A percentile compares a stretch with the other conserved stretches of the same genome.
Evolutionary conservation across 2,329 filamentous ascomycete species (phyloP).

Genomic region (Hymenotorrendiella dingleyae): DNA sequence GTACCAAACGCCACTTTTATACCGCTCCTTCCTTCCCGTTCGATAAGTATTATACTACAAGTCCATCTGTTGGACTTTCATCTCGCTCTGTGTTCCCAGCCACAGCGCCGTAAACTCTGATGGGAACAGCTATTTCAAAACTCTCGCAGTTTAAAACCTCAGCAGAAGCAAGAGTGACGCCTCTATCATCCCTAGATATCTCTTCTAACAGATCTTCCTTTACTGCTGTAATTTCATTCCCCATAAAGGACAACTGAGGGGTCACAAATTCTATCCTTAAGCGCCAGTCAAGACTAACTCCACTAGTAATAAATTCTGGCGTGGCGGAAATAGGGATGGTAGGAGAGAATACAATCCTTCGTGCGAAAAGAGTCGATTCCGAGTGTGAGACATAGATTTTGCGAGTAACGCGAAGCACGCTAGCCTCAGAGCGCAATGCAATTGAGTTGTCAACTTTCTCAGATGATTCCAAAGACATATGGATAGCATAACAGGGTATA

Average conservation of each 20-base stretch:
- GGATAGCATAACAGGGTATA: conserved; percentile 79
- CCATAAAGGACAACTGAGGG: conserved; percentile 43
- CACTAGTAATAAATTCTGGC: conserved; percentile 87
- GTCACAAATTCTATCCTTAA: conserved; percentile 90
- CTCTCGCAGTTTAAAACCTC: conserved; percentile 79
- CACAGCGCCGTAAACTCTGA: conserved; percentile 67
- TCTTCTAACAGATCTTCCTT: conserved; percentile 62
- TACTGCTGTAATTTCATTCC: conserved; percentile 32
- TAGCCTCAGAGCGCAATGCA: conserved; percentile 77
- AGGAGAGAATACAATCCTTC: conserved; percentile 72
- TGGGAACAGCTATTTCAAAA: conserved; percentile 81
- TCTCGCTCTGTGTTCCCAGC: conserved; percentile 22
- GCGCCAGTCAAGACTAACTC: conserved; percentile 82
- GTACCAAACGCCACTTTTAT: conserved; percentile 10
- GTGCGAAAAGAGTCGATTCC: conserved; percentile 77
- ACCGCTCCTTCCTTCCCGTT: background rate
- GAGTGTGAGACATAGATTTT: conserved; percentile 72
- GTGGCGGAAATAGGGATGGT: conserved; percentile 79
- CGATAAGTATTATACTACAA: conserved; percentile 25
- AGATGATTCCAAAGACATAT: conserved; percentile 76
- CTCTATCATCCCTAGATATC: conserved; percentile 72
- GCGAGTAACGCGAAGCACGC: conserved; percentile 79
- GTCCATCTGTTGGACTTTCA: conserved; percentile 20
- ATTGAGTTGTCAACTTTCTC: conserved; percentile 77
- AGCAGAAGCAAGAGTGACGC: conserved; percentile 68